Conservation (phyloP, 2,329 filamentous ascomycete species). For the Westerdykella aurantiaca region DNA sequence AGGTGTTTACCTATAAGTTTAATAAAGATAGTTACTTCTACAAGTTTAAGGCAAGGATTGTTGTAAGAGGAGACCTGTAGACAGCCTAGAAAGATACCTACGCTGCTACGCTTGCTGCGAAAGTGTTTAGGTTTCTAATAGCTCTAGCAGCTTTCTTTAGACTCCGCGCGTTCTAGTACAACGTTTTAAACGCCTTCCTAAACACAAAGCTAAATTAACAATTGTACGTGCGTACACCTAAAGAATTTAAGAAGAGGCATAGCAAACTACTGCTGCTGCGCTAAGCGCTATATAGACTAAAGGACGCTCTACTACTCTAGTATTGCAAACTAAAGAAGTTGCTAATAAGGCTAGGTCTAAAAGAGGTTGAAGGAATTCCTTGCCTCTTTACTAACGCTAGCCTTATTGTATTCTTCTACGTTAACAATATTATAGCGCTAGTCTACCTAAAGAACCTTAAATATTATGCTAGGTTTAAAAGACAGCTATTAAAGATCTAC, state of each 20-base stretch:
- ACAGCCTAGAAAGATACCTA: no score
- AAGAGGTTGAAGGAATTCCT: slow-evolving; percentile 4
- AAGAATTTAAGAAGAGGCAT: neutral
- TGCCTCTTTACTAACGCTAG: slow-evolving; percentile 10
- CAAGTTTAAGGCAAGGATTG: no score
- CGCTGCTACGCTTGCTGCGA: no score
- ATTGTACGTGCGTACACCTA: slow-evolving; percentile 5
- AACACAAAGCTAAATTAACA: slow-evolving; percentile 10
- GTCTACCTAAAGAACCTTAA: neutral
- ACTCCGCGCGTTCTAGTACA: slow-evolving; percentile 13
- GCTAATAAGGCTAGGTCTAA: slow-evolving; percentile 9
- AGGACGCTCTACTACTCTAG: slow-evolving; percentile 15
- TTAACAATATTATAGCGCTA: no score
- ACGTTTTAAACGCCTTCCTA: slow-evolving; percentile 19
- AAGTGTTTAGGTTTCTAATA: slow-evolving; percentile 14
- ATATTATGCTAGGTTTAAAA: neutral
- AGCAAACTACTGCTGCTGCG: neutral
- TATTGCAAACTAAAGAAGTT: slow-evolving; percentile 6
- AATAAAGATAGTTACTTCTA: no score
- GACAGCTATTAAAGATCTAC: neutral
- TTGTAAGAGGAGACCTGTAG: no score
- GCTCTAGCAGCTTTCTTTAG: slow-evolving; percentile 15
- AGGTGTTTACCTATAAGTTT: no score
- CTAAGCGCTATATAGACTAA: slow-evolving; percentile 16
- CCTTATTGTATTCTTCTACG: no score